Conservation (phyloP, 2,329 filamentous ascomycete genomes). For the Capronia epimyces region DNA sequence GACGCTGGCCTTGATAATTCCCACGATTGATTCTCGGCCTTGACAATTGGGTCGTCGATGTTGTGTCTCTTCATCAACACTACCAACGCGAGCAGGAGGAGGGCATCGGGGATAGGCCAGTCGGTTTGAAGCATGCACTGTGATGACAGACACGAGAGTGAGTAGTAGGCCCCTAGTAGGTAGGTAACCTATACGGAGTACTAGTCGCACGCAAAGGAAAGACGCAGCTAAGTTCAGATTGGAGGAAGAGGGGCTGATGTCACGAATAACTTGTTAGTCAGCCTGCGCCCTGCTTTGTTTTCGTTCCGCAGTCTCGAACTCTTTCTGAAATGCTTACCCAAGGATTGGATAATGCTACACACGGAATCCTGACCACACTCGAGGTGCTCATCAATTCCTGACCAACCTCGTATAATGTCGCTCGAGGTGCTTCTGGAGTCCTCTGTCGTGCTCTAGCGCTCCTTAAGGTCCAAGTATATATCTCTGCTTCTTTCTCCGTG, state of each 20-base stretch:
- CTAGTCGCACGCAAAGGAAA: neutral
- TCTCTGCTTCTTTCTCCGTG: conserved; percentile 20
- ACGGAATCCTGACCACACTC: no score
- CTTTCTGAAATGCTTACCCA: conserved; percentile 15
- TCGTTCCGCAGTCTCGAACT: neutral
- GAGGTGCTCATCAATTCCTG: no score
- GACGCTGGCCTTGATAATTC: conserved; percentile 14
- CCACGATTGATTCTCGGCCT: conserved; percentile 7
- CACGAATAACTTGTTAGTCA: neutral
- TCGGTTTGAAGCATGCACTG: no score
- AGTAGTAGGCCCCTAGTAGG: no score
- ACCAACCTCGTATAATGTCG: conserved; percentile 17
- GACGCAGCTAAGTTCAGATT: neutral
- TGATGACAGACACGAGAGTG: no score
- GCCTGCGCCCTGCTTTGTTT: neutral
- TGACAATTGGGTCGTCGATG: conserved; percentile 13
- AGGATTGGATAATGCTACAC: conserved; percentile 14
- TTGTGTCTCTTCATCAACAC: conserved; percentile 13
- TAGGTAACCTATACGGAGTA: no score
- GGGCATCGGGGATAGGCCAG: neutral
- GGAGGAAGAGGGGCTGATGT: neutral
- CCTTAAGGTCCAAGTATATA: conserved; percentile 26
- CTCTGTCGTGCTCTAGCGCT: conserved; percentile 18
- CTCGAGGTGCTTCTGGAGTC: conserved; percentile 15
- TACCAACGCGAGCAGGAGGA: neutral